These are phyloP conservation scores for Fusarium protoensiforme DNA, from an alignment of 2,329 filamentous ascomycete genomes.

Conservation along the genomic window DNA sequence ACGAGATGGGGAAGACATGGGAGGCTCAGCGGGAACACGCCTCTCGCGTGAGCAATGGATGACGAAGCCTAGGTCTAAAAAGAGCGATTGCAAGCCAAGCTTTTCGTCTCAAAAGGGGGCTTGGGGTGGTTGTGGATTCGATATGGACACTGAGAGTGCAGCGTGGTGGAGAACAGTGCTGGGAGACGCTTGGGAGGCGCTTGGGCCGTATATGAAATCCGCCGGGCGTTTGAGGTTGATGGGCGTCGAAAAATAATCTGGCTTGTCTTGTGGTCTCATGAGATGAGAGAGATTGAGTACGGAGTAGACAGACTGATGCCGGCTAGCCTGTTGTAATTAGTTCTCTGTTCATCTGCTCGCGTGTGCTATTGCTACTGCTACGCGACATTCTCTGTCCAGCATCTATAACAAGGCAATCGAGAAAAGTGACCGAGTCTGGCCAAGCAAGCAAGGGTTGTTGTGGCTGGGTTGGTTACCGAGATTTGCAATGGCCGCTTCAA, in stretches of 20 bases:
- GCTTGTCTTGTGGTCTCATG: neutral
- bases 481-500: slow-evolving; percentile 35
- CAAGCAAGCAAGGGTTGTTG: slow-evolving; percentile 4
- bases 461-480: slow-evolving; percentile 34
- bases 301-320: neutral
- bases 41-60: slow-evolving; percentile 25
- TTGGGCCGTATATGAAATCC: slow-evolving; percentile 5
- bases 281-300: neutral
- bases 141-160: neutral
- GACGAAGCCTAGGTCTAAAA: slow-evolving; percentile 30
- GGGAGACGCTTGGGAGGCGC: neutral
- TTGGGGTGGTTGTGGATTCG: slow-evolving; percentile 3
- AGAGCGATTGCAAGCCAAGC: slow-evolving; percentile 28
- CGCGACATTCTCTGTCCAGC: neutral
- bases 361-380: neutral
- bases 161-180: slow-evolving; percentile 18
- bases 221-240: slow-evolving; percentile 30
- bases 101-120: slow-evolving; percentile 22
- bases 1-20: neutral
- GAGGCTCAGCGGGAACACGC: slow-evolving; percentile 35
- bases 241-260: neutral
- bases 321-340: neutral
- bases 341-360: neutral
- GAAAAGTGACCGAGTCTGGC: slow-evolving; percentile 2
- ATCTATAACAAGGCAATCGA: neutral